phyloP scores from a whole-genome alignment of 441 rosid species.

The Manihot esculenta region DNA sequence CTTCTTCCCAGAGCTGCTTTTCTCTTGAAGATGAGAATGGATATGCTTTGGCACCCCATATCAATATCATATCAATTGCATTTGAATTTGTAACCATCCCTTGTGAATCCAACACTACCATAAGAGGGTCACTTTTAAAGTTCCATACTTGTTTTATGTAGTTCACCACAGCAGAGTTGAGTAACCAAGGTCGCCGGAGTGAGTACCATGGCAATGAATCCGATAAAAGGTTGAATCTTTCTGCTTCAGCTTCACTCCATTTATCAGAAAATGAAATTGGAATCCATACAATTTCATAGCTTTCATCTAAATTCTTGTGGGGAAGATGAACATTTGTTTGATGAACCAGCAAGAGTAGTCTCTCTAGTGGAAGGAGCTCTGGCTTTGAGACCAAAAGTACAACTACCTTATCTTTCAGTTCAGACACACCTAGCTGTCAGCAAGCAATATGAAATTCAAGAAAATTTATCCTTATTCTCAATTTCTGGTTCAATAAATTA shows the following conservation, averaged over 20 bases:
- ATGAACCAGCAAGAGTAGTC: conserved; percentile 54
- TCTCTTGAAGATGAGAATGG: conserved; percentile 71
- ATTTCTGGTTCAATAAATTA: neutral
- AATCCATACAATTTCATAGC: conserved; percentile 62
- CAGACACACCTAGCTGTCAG: conserved; percentile 51
- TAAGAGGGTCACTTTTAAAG: conserved; percentile 43
- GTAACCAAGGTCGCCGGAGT: conserved; percentile 50
- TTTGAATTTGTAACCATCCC: conserved; percentile 57
- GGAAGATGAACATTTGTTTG: conserved; percentile 51
- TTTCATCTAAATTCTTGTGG: conserved; percentile 34
- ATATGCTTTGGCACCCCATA: conserved; percentile 74
- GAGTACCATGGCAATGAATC: conserved; percentile 65
- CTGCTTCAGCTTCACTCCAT: conserved; percentile 57
- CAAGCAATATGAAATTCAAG: conserved; percentile 17
- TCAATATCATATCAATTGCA: conserved; percentile 65
- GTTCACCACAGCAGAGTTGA: conserved; percentile 44
- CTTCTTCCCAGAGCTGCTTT: conserved; percentile 62
- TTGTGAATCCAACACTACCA: conserved; percentile 57
- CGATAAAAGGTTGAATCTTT: conserved; percentile 43
- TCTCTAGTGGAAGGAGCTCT: conserved; percentile 51
- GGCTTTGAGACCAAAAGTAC: conserved; percentile 64
- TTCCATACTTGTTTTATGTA: conserved; percentile 59
- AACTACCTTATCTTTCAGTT: conserved; percentile 58
- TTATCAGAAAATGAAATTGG: conserved; percentile 47
- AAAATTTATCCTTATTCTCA: neutral